phyloP scores from a whole-genome alignment of 1,284 basidiomycete genomes.

The Kwoniella shivajii region DNA sequence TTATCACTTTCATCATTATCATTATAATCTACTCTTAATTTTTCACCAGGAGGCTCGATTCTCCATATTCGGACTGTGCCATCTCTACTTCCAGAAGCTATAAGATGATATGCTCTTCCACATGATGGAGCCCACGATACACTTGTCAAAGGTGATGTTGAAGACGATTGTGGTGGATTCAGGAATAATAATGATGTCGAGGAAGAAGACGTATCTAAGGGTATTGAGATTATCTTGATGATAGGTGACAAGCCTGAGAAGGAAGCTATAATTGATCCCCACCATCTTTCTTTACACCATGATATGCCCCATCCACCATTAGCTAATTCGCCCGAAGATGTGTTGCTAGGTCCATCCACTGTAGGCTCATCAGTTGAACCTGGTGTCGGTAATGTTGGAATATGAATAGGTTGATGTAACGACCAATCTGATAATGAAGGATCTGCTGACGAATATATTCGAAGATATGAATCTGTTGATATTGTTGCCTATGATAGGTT shows the following conservation, averaged over 20 bases:
- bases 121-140: conserved; percentile 90
- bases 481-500: conserved; percentile 68
- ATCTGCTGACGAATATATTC: conserved; percentile 88
- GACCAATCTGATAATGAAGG: conserved; percentile 78
- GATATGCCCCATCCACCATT: conserved; percentile 88
- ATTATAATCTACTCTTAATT: conserved; percentile 40
- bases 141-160: conserved; percentile 63
- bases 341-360: background rate
- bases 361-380: conserved; percentile 23
- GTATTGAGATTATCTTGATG: conserved; percentile 65
- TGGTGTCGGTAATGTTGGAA: conserved; percentile 58
- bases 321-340: conserved; percentile 54
- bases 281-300: conserved; percentile 92
- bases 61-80: conserved; percentile 87
- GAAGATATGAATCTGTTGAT: conserved; percentile 78
- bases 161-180: conserved; percentile 31
- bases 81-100: conserved; percentile 83
- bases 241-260: conserved; percentile 70
- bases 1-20: conserved; percentile 38
- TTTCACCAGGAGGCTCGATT: conserved; percentile 57
- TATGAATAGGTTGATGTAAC: conserved; percentile 74
- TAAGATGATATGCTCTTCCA: conserved; percentile 84
- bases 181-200: conserved; percentile 50
- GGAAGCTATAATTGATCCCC: conserved; percentile 83
- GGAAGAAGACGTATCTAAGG: conserved; percentile 47